A percentile compares a stretch with the other conserved stretches of the same genome.
phyloP scores from a whole-genome alignment of 768 basidiomycete species.

The Leucogyrophana mollusca region DNA sequence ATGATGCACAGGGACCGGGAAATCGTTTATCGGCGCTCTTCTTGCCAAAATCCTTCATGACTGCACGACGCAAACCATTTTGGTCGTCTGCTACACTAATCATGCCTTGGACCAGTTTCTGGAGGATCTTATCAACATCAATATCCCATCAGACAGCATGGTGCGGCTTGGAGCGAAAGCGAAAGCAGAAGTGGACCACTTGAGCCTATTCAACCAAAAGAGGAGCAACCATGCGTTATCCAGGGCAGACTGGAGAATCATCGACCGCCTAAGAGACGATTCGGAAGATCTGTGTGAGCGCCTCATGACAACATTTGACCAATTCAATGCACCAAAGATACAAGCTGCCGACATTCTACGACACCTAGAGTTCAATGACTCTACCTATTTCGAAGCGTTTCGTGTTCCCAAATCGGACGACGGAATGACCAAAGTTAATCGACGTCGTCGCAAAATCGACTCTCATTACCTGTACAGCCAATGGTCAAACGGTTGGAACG shows the following conservation, averaged over 20 bases:
- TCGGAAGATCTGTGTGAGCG: neutral
- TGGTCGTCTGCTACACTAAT: slow-evolving; percentile 66
- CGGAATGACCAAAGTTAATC: slow-evolving; percentile 42
- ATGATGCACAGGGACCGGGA: slow-evolving; percentile 51
- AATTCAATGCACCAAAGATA: slow-evolving; percentile 18
- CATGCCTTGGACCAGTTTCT: slow-evolving; percentile 66
- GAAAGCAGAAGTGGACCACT: slow-evolving; percentile 39
- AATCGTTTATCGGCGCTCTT: slow-evolving; percentile 62
- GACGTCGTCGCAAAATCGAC: slow-evolving; percentile 31
- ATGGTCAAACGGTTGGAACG: slow-evolving; percentile 41
- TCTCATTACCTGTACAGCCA: slow-evolving; percentile 39
- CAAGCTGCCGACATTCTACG: slow-evolving; percentile 30
- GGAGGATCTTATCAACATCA: slow-evolving; percentile 52
- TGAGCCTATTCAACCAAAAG: slow-evolving; percentile 34
- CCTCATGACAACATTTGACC: slow-evolving; percentile 27
- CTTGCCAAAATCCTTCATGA: slow-evolving; percentile 54
- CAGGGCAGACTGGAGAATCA: slow-evolving; percentile 34
- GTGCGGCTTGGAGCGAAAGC: slow-evolving; percentile 56
- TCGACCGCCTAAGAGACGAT: slow-evolving; percentile 34
- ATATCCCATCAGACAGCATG: slow-evolving; percentile 45
- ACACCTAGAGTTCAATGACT: slow-evolving; percentile 45
- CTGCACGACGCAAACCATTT: slow-evolving; percentile 41
- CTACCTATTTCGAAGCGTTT: slow-evolving; percentile 40
- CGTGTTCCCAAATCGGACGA: slow-evolving; percentile 32
- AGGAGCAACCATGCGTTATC: slow-evolving; percentile 12